These are phyloP conservation scores for Malus sieversii DNA, from an alignment of 306 rosid genomes.

Conservation along the genomic window DNA sequence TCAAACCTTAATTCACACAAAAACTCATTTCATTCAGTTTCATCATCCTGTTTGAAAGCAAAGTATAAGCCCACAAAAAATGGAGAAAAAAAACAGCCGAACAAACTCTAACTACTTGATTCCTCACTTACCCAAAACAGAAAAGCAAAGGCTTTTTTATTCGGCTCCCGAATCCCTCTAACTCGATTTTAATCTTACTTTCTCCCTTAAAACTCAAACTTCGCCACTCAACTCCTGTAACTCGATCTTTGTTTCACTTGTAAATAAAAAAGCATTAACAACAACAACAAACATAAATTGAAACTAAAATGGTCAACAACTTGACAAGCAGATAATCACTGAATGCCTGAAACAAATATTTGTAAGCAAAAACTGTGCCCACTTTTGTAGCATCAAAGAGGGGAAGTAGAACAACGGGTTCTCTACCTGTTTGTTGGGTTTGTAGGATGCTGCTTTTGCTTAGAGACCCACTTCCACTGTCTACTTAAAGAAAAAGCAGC, in stretches of 20 bases:
- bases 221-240: no score
- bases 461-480: neutral
- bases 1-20: slow-evolving; percentile 9
- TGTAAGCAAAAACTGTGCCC: slow-evolving; percentile 9
- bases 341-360: neutral
- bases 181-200: no score
- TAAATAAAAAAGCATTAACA: no score
- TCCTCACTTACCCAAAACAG: slow-evolving; percentile 8
- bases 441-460: neutral
- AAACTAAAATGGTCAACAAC: slow-evolving; percentile 1
- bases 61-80: neutral
- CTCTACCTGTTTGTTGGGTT: neutral
- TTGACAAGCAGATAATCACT: neutral
- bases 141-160: neutral
- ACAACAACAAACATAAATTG: neutral
- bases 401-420: no score
- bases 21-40: slow-evolving; percentile 5
- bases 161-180: no score
- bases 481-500: neutral
- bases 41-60: neutral
- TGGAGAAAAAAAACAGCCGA: no score
- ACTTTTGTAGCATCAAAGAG: neutral
- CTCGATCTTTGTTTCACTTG: no score
- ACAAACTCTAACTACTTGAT: neutral
- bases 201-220: no score